Conservation (phyloP, 495 filamentous ascomycete species). For the Xylaria palmicola region DNA sequence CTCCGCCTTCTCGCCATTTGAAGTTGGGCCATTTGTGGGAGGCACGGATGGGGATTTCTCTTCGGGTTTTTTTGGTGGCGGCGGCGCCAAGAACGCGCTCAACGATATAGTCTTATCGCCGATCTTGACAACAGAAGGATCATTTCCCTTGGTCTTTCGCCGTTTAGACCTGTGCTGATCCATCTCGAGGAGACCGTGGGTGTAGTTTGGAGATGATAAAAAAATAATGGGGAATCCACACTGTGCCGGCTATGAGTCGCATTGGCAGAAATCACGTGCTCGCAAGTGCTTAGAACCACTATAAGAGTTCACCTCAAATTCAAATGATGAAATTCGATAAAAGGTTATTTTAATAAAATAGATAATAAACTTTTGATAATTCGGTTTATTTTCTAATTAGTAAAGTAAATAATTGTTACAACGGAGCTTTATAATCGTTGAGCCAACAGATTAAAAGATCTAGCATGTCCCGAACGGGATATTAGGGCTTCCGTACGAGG, state of each 20-base stretch:
- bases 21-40: not conserved
- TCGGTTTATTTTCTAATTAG: too few species aligned
- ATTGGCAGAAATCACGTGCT: conserved; percentile 7
- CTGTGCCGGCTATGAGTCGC: not conserved
- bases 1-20: conserved; percentile 7
- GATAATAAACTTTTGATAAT: too few species aligned
- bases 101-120: conserved; percentile 41
- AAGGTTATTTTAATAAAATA: too few species aligned
- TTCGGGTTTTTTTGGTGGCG: conserved; percentile 29
- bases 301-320: not conserved
- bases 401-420: too few species aligned
- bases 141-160: conserved; percentile 28
- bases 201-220: not conserved
- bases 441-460: too few species aligned
- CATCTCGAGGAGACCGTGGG: conserved; percentile 14
- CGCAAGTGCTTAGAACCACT: not conserved
- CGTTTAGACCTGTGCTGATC: conserved; percentile 29
- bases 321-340: not conserved
- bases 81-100: conserved; percentile 36
- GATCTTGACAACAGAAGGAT: conserved; percentile 33
- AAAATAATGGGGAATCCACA: conserved; percentile 6
- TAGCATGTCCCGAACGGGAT: too few species aligned
- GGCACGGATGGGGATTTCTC: conserved; percentile 15
- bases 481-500: too few species aligned
- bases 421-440: too few species aligned